Evolutionary conservation across 805 yeast genomes (phyloP).

Genomic region (Yarrowia alimentaria): DNA sequence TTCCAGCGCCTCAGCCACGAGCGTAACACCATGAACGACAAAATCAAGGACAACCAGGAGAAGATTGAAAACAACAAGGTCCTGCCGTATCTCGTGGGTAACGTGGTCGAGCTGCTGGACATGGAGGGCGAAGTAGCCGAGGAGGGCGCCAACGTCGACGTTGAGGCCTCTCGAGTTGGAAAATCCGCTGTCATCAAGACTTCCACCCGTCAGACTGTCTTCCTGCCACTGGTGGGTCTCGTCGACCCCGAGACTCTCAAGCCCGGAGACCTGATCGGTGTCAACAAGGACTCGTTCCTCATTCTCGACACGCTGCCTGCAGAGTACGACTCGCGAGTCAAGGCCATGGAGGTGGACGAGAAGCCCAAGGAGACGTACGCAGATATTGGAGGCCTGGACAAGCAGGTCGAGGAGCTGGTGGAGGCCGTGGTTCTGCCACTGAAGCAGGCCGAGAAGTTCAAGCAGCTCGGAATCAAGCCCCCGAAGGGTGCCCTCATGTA

Average conservation of each 20-base stretch:
- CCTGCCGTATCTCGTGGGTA: conserved; percentile 93
- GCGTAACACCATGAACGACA: conserved; percentile 85
- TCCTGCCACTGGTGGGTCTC: conserved; percentile 90
- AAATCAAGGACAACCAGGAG: conserved; percentile 93
- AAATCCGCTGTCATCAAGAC: conserved; percentile 98
- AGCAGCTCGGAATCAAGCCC: conserved; percentile 89
- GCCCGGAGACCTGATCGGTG: conserved; percentile 98
- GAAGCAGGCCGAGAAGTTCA: conserved; percentile 97
- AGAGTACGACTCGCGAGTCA: conserved; percentile 95
- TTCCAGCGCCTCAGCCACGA: conserved; percentile 88
- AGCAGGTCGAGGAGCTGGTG: conserved; percentile 95
- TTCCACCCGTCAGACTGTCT: conserved; percentile 95
- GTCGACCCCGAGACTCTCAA: conserved; percentile 88
- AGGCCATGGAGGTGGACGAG: conserved; percentile 99
- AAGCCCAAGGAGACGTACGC: conserved; percentile 96
- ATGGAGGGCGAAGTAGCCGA: conserved; percentile 73
- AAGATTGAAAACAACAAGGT: conserved; percentile 94
- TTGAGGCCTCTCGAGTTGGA: conserved; percentile 86
- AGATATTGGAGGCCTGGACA: conserved; percentile 97
- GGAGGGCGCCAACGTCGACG: conserved; percentile 93
- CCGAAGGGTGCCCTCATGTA: conserved; percentile 98
- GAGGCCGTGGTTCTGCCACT: conserved; percentile 98
- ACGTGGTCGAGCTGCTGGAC: conserved; percentile 90
- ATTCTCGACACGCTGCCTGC: conserved; percentile 93
- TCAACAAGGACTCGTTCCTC: conserved; percentile 92